Evolutionary conservation across 768 basidiomycete genomes (phyloP).

Genomic region (Tephrocybe sp.): DNA sequence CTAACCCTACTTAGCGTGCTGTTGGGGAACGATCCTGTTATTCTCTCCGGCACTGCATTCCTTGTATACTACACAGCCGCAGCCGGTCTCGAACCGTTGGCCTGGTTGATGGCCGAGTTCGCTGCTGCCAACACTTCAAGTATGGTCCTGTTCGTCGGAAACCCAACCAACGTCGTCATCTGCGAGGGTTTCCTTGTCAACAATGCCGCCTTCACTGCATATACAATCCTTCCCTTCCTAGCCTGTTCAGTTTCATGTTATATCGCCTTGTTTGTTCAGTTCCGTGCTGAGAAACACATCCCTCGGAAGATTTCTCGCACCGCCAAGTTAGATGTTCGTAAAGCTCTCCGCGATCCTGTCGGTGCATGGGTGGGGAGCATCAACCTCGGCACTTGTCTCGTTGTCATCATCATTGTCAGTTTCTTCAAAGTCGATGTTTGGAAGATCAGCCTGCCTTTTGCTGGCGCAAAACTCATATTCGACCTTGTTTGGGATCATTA

Average conservation of each 20-base stretch:
- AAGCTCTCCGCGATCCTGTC: constrained; percentile 69
- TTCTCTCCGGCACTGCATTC: constrained; percentile 91
- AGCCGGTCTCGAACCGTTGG: constrained; percentile 51
- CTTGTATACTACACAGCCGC: constrained; percentile 85
- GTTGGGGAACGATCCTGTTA: constrained; percentile 92
- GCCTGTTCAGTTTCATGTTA: constrained; percentile 65
- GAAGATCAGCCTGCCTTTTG: constrained; percentile 85
- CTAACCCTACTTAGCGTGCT: constrained; percentile 76
- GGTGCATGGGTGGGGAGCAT: constrained; percentile 76
- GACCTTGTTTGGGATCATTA: constrained; percentile 67
- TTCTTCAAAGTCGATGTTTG: constrained; percentile 83
- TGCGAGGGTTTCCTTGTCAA: constrained; percentile 84
- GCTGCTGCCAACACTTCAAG: constrained; percentile 80
- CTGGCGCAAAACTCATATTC: constrained; percentile 66
- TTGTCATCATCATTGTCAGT: constrained; percentile 74
- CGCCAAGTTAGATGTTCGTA: constrained; percentile 46
- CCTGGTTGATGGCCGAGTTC: constrained; percentile 79
- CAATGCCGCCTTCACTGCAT: constrained; percentile 79
- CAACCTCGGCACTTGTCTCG: constrained; percentile 68
- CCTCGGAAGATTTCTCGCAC: constrained; percentile 41
- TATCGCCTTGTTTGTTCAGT: constrained; percentile 56
- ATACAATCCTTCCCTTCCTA: constrained; percentile 82
- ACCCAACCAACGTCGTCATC: constrained; percentile 94
- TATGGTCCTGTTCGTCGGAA: constrained; percentile 80
- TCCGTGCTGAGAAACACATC: constrained; percentile 51